Evolutionary conservation across 495 filamentous ascomycete genomes (phyloP), one percentile per base, ranked within the genome.

Genomic region (Articulospora tetracladia): DNA sequence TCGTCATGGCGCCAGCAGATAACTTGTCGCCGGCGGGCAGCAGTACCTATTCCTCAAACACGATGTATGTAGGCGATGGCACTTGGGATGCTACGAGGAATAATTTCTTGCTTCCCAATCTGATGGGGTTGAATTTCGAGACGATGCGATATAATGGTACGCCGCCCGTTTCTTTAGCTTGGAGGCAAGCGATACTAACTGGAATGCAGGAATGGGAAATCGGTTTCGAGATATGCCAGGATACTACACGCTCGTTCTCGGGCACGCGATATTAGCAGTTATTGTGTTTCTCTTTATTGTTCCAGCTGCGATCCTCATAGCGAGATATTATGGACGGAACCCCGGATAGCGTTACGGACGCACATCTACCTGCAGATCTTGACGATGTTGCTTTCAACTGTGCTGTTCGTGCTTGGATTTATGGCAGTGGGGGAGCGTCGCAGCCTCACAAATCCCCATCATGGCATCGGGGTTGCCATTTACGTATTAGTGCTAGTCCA

Each of bases 81-180:
- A 97, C 92, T 27, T 97, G 92, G 92, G 91, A 96, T 66, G 81
- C 82, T 24, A 76, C 80, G 59, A 84, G 87, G 72, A 92, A 97
- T 73, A 89, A 86, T 10, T 97, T 97, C 73, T 79, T 97, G 50
- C 74, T 97, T 48, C 92, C 92, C 24, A 94, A 94, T 74, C 73
- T 97, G 36, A 80, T 89, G 70, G 92, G 92, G 1, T 70, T 95
- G 17, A 96, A 97, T 72, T 92, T 93, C 73, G 91, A 87, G 55
- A 97, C 92, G n/a, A 96, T 92, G 87, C 85, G 81, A 73, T 96
- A 95, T 74, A 97, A 97, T 85, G 92, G 92, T 94, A 74, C 67
- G 83, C 24, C 12, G 53, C 13, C 25, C 19, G 3, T 20, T 48
- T 28, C 11, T 17, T 17, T 23, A 12, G 2, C n/a, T 59, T n/a